Conservation (phyloP, 2,329 filamentous ascomycete genomes). For the Emergomyces orientalis region DNA sequence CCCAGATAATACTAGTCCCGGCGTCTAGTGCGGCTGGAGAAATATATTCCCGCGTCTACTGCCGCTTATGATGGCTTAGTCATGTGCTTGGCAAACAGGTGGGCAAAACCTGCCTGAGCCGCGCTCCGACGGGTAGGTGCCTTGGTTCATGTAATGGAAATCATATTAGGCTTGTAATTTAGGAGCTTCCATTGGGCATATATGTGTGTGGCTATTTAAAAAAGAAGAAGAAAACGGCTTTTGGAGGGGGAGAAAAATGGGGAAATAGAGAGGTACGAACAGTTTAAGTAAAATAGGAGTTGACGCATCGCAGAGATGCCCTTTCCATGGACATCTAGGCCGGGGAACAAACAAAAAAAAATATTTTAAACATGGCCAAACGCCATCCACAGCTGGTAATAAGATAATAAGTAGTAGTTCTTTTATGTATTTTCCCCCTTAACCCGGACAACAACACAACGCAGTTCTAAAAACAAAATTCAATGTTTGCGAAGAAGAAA, state of each 20-base stretch:
- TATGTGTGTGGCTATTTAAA: background rate
- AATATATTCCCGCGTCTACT: background rate
- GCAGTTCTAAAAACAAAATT: background rate
- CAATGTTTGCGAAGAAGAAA: background rate
- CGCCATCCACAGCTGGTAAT: conserved; percentile 30
- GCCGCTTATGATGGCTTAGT: background rate
- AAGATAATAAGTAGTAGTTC: background rate
- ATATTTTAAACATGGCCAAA: too few species aligned
- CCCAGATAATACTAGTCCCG: conserved; percentile 3
- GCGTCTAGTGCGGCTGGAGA: background rate
- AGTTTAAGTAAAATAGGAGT: too few species aligned
- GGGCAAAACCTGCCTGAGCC: background rate
- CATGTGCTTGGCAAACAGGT: background rate
- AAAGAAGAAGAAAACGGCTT: background rate
- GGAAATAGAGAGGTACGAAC: too few species aligned
- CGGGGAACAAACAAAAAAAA: too few species aligned
- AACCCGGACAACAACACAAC: conserved; percentile 26
- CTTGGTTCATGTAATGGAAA: background rate
- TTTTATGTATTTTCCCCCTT: conserved; percentile 27
- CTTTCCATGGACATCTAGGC: background rate
- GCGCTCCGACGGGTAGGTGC: background rate
- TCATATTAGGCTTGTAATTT: background rate
- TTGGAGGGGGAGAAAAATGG: background rate
- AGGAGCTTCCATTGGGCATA: background rate
- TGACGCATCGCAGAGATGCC: too few species aligned